These are phyloP conservation scores for Arthrinium puccinioides DNA, from an alignment of 2,329 filamentous ascomycete species.

Conservation along the genomic window DNA sequence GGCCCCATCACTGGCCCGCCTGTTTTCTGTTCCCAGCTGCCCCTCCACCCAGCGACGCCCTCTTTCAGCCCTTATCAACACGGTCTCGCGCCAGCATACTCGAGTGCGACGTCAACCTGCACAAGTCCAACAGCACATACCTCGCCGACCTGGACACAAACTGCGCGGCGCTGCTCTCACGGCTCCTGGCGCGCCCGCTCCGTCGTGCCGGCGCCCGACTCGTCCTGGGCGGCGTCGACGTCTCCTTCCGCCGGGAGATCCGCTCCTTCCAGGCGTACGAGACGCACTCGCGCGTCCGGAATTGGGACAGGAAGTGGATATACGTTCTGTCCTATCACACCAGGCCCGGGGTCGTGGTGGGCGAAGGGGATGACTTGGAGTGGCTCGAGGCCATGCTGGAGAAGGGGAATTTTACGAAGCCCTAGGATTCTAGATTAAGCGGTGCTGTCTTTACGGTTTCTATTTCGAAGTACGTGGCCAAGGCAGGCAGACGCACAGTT, in stretches of 20 bases:
- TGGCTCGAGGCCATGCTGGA: background rate
- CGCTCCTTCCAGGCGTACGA: conserved; percentile 1
- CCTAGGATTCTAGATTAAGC: too few relatives aligned
- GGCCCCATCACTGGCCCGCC: background rate
- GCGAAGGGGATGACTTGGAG: background rate
- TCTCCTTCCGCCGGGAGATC: conserved; percentile 5
- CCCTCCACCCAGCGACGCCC: background rate
- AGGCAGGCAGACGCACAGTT: background rate
- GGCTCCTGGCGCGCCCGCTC: background rate
- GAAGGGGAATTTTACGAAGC: background rate
- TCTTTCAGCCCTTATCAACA: background rate
- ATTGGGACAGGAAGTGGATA: conserved; percentile 5
- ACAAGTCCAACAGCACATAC: conserved; percentile 8
- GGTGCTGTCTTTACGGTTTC: background rate
- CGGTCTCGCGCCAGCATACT: background rate
- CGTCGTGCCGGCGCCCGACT: background rate
- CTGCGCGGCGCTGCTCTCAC: conserved; percentile 2
- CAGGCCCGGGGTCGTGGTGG: background rate
- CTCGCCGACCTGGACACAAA: conserved; percentile 2
- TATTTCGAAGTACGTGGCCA: conserved; percentile 1
- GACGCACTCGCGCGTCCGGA: background rate
- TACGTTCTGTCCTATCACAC: conserved; percentile 2
- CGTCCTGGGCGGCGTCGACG: background rate
- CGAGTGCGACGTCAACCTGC: conserved; percentile 4
- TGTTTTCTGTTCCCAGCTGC: background rate